Conservation (phyloP, 257 asterid species). For the Voacanga thouarsii region DNA sequence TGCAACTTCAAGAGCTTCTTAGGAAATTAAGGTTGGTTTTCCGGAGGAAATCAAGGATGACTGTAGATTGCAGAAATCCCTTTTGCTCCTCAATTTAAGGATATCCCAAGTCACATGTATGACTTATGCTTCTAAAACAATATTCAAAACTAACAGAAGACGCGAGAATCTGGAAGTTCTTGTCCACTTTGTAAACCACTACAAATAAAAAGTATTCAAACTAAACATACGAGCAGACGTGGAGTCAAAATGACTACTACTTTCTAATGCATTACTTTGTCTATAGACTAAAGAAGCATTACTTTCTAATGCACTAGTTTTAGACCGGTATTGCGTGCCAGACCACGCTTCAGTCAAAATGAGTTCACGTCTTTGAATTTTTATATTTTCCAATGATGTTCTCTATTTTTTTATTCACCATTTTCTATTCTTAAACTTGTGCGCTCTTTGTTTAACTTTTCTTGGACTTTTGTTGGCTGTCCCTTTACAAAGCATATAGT, state of each 20-base stretch:
- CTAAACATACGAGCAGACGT: neutral
- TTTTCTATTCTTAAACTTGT: too few relatives aligned
- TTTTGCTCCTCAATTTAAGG: conserved; percentile 57
- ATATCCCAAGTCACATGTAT: conserved; percentile 35
- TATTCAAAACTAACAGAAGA: conserved; percentile 37
- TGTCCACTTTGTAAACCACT: conserved; percentile 35
- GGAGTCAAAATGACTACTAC: neutral
- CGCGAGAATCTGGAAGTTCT: conserved; percentile 26
- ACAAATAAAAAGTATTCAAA: conserved; percentile 11
- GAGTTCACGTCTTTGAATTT: neutral
- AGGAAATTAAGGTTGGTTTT: conserved; percentile 1
- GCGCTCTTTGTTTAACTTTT: too few relatives aligned
- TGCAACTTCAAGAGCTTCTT: neutral
- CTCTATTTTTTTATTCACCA: neutral
- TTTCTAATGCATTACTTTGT: neutral
- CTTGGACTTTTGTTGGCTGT: too few relatives aligned
- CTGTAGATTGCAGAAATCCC: conserved; percentile 11
- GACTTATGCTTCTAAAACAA: conserved; percentile 34
- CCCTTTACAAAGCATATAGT: too few relatives aligned
- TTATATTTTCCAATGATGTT: neutral
- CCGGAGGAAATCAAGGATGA: conserved; percentile 23
- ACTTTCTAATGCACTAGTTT: neutral
- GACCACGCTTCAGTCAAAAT: conserved; percentile 8
- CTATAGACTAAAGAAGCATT: too few relatives aligned
- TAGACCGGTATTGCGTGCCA: neutral